Base-by-base conservation (phyloP, 2,329 filamentous ascomycete species). In the Colletotrichum sp. region DNA sequence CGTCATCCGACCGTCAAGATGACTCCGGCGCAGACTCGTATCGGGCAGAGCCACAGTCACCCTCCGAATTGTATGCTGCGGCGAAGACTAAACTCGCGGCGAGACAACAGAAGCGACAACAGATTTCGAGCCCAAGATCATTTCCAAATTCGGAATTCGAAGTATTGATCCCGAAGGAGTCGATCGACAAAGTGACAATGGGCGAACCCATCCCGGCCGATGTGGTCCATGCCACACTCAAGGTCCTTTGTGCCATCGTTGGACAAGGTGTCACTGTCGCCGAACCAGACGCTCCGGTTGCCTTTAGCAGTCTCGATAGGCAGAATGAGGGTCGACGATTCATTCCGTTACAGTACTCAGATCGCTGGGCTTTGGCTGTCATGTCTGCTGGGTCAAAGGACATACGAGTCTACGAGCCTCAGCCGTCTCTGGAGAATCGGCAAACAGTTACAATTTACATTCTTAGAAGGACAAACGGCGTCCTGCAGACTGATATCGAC, bases 261-360 rank as follows among this genome's bases (percentile, higher is more conserved):
- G 39, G 39, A 3, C 8, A n/a, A 44, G 2, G 5, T 8, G 8
- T 44, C 39, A n/a, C 12, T 13, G 15, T 27, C 5, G 12, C 25
- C 6, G 52, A 57, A 13, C 22, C 1, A 25, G 52, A 22, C 6
- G 25, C 9, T 57, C 12, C 6, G 1, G 1, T 0, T n/a, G 22
- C 52, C 19, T 57, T 57, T 27, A 8, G n/a, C 52, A 13, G 22
- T 25, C 22, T 3, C 0, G 52, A 22, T 6, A 6, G 12, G 22
- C 52, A 8, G 52, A 6, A n/a, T 44, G 39, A 27, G 15, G 12
- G 6, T 16, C 52, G 6, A 9, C 6, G n/a, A 25, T 15, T 57
- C 12, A 57, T 57, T 0, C 52, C 52, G 1, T 13, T 57, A 27
- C 52, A 25, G 2, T 16, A 2, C n/a, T 13, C n/a, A 9, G 25